Base-by-base conservation (phyloP, 2,329 filamentous ascomycete genomes). In the Neopestalotiopsis rosae region DNA sequence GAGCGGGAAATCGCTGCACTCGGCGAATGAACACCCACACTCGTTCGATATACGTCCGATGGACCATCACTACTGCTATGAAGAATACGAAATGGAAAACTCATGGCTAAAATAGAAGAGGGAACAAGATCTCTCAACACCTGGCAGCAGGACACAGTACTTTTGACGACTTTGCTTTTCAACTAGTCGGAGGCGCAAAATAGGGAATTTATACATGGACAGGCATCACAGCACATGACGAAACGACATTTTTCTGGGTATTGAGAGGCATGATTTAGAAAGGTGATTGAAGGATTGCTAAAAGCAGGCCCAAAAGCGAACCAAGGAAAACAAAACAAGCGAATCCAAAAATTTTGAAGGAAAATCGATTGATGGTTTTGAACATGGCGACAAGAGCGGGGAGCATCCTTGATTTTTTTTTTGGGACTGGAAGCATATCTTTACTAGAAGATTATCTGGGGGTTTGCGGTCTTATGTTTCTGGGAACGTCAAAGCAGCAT, bases 1-100 rank as follows among this genome's bases (percentile, higher is more conserved):
- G 92, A 95, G 79, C 85, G 89, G 61, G 92, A 95, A 75, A 81
- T 95, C 68, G 90, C 90, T 63, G 83, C 84, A 49, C 76, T 88
- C 69, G 82, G 80, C 57, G 78, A 78, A 32, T 77, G 56, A 68
- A 49, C 14, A 65, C 61, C 5, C 1, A 17, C 12, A n/a, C 32
- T 38, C 32, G 14, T n/a, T 49, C 57, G 30, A 59, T 13, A 14
- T 30, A 6, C 0, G 6, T 17, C 24, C 12, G 9, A 34, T 24
- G 24, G 57, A 59, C 14, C 57, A 30, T 59, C 24, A 24, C 17
- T 30, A 24, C 17, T 6, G 57, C 28, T 34, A 59, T 59, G 57
- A 59, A 9, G 57, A 59, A 59, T 17, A 30, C 30, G 61, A 34
- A 42, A 30, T 56, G n/a, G 24, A 24, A 49, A 14, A 30, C 17